Evolutionary conservation across 163 green algal genomes (phyloP), one percentile per base, ranked within the genome.

Genomic region (Trebouxia gelatinosa): DNA sequence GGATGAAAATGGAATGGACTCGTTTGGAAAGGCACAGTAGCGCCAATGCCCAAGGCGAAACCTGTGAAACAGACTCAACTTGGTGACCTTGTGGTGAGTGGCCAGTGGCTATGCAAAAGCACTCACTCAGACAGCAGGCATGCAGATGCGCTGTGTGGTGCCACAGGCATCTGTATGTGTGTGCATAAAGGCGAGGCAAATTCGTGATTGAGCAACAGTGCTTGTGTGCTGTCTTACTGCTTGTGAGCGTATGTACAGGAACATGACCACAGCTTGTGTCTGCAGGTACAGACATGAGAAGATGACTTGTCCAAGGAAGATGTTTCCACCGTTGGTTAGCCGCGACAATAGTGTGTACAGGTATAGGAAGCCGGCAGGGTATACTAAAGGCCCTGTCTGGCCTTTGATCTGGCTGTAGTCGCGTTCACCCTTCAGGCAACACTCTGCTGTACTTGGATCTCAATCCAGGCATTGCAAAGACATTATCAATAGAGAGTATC

Each of bases 1-100:
- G 90, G 4, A 97, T 26, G 77, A 89, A 97, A 70, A 98, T 93
- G 58, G 87, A 94, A 82, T 97, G 92, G n/a, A 97, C 21, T 19
- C 93, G 83, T 78, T 95, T 95, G 32, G 91, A 96, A 2, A 92
- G 78, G 64, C 80, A 89, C 68, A 97, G 87, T 66, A 97, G 80
- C 4, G 59, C 54, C 59, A 96, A 78, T 29, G 80, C 68, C 87
- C 87, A 94, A 4, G 93, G 91, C 29, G 93, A 92, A 13, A 96
- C n/a, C n/a, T n/a, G n/a, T n/a, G n/a, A n/a, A n/a, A n/a, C n/a
- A n/a, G n/a, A n/a, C n/a, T n/a, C n/a, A n/a, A n/a, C n/a, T n/a
- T n/a, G n/a, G n/a, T n/a, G n/a, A n/a, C n/a, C n/a, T n/a, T n/a
- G n/a, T n/a, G n/a, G 81, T 13, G 75, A 13, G 6, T 74, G 59